Evolutionary conservation across 73 alveolate species (phyloP).

Genomic region (Paramecium biaurelia): DNA sequence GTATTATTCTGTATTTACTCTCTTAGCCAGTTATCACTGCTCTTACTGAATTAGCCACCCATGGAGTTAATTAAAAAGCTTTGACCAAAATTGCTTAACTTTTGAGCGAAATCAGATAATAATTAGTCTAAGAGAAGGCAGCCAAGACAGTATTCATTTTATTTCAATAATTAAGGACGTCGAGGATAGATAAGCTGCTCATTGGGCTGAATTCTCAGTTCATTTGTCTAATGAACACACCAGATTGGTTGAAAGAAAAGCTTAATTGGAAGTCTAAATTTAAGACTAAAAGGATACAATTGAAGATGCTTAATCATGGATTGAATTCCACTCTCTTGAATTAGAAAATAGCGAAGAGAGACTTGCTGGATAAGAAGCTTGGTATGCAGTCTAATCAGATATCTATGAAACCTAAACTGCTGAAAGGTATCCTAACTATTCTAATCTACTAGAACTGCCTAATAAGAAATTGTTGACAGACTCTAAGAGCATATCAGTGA

Average conservation of each 20-base stretch:
- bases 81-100: constrained; percentile 34
- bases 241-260: constrained; percentile 47
- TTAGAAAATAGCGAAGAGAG: constrained; percentile 28
- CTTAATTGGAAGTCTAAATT: constrained; percentile 37
- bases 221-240: constrained; percentile 36
- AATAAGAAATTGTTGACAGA: constrained; percentile 45
- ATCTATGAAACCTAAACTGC: constrained; percentile 46
- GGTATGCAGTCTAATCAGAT: background rate
- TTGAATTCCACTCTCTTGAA: constrained; percentile 57
- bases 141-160: background rate
- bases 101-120: constrained; percentile 40
- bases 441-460: constrained; percentile 4
- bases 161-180: background rate
- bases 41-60: constrained; percentile 39
- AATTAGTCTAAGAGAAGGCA: constrained; percentile 15
- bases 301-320: constrained; percentile 46
- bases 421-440: constrained; percentile 13
- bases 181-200: constrained; percentile 50
- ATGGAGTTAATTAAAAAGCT: constrained; percentile 46
- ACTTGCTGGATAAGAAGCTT: constrained; percentile 38
- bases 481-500: constrained; percentile 62
- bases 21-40: constrained; percentile 47
- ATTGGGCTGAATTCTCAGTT: constrained; percentile 48
- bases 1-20: background rate
- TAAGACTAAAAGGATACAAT: constrained; percentile 40